Conservation (phyloP, 805 yeast genomes). For the Zygoascus biomembranicola region DNA sequence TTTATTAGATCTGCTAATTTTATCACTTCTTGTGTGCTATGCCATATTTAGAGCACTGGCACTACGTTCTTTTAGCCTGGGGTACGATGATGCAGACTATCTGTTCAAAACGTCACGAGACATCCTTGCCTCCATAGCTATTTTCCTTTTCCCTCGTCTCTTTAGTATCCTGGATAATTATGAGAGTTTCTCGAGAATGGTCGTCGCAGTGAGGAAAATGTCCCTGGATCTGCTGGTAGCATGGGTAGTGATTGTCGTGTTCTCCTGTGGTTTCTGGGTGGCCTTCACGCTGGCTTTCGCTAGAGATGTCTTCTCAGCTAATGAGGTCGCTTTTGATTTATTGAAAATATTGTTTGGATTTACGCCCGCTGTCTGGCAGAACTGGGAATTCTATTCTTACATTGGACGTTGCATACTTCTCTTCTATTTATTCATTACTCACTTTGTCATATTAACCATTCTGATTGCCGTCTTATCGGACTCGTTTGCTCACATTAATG, state of each 20-base stretch:
- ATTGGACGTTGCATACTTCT: slow-evolving; percentile 42
- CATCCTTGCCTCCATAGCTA: slow-evolving; percentile 35
- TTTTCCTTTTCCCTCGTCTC: slow-evolving; percentile 42
- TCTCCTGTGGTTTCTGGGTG: slow-evolving; percentile 48
- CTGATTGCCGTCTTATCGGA: slow-evolving; percentile 45
- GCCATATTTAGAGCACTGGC: slow-evolving; percentile 19
- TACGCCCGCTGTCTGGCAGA: slow-evolving; percentile 53
- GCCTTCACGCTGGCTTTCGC: slow-evolving; percentile 44
- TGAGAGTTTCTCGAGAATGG: slow-evolving; percentile 43
- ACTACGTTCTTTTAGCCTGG: neutral
- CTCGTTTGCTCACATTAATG: slow-evolving; percentile 28
- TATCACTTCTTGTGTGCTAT: slow-evolving; percentile 32
- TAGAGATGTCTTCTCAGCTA: slow-evolving; percentile 32
- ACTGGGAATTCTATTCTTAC: slow-evolving; percentile 41
- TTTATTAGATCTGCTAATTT: slow-evolving; percentile 38
- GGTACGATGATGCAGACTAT: neutral
- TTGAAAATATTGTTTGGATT: slow-evolving; percentile 47
- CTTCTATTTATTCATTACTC: slow-evolving; percentile 45
- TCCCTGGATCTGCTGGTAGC: slow-evolving; percentile 42
- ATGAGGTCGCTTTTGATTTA: slow-evolving; percentile 43
- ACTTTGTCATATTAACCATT: slow-evolving; percentile 46
- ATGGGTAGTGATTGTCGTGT: slow-evolving; percentile 40
- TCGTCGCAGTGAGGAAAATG: slow-evolving; percentile 45
- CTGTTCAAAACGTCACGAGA: slow-evolving; percentile 20
- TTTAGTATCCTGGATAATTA: slow-evolving; percentile 44